Evolutionary conservation across 169 alveolate genomes (phyloP), one percentile per base, ranked within the genome.

Genomic region (Toxoplasma gondii): DNA sequence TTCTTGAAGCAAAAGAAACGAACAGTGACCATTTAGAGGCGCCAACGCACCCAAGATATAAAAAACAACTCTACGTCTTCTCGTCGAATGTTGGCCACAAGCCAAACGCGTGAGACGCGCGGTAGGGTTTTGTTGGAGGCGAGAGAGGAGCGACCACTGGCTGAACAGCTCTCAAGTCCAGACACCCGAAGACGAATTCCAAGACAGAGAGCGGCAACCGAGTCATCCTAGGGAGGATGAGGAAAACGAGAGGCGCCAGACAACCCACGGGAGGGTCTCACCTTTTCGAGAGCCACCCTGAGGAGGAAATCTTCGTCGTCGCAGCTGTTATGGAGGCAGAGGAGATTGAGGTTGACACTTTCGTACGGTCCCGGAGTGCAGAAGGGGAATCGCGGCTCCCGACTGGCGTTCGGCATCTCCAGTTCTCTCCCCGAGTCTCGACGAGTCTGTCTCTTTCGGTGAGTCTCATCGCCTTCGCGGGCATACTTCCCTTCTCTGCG

Each of bases 221-320:
- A 16, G 74, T 12, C 7, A 64, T 31, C 24, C 4, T 12, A 4
- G 22, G 22, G 29, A 64, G 74, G n/a, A 64, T 27, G 74, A 64
- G 29, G n/a, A 64, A 64, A 64, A 22, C 4, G 5, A 19, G 22
- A 16, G 29, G 1, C 34, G 74, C 7, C 34, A 64, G 34, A 16
- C 31, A 27, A 10, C 5, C 74, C 34, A 7, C 4, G 9, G n/a
- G 34, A 22, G 34, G 24, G 86, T 44, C 58, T 10, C 44, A 92
- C 94, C 94, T 92, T 92, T 29, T 92, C 94, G 1, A 92, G 91
- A 19, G 94, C 87, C 0, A 92, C 94, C 0, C 94, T 81, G 27
- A 92, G 94, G 29, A 92, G 94, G 86, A 92, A 92, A 34, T 92
- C 94, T 36, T 92, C 94, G 83, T 92, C 94, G 83, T 92, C 94